Percentiles rank a stretch among this genome's conserved stretches.
Conservation (phyloP, 129 eudicot species). For the Oenanthe sinensis region DNA sequence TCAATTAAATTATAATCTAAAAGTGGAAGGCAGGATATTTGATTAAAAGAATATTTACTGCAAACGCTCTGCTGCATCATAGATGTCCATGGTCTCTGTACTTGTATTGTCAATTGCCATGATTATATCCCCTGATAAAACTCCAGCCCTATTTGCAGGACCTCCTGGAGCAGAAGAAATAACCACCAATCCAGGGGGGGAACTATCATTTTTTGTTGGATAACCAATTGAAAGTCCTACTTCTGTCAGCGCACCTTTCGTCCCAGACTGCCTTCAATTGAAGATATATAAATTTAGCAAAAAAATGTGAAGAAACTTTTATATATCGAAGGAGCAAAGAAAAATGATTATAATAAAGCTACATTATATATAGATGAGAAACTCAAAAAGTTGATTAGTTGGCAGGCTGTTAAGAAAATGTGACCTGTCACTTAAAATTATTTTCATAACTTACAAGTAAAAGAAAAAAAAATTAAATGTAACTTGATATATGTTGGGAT, state of each 20-base stretch:
- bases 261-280: slow-evolving; percentile 99
- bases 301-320: neutral
- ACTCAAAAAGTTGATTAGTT: neutral
- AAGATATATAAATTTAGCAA: slow-evolving; percentile 28
- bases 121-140: slow-evolving; percentile 72
- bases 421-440: neutral
- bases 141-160: slow-evolving; percentile 78
- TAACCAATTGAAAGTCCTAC: slow-evolving; percentile 96
- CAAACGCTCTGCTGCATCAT: slow-evolving; percentile 95
- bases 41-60: slow-evolving; percentile 46
- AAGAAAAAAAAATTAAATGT: too few species aligned
- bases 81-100: slow-evolving; percentile 81
- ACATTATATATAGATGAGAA: neutral
- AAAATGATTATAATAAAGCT: neutral
- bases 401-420: too few species aligned
- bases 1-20: neutral
- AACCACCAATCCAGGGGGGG: slow-evolving; percentile 71
- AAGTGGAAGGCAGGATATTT: neutral
- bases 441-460: neutral
- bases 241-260: slow-evolving; percentile 80
- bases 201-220: slow-evolving; percentile 54
- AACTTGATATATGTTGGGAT: neutral
- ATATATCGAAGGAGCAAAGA: neutral
- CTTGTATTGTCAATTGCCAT: slow-evolving; percentile 61
- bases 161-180: slow-evolving; percentile 96